Percentiles rank a stretch among this genome's conserved stretches.
phyloP scores from a whole-genome alignment of 2,329 filamentous ascomycete species.

The Ascochyta clinopodiicola region DNA sequence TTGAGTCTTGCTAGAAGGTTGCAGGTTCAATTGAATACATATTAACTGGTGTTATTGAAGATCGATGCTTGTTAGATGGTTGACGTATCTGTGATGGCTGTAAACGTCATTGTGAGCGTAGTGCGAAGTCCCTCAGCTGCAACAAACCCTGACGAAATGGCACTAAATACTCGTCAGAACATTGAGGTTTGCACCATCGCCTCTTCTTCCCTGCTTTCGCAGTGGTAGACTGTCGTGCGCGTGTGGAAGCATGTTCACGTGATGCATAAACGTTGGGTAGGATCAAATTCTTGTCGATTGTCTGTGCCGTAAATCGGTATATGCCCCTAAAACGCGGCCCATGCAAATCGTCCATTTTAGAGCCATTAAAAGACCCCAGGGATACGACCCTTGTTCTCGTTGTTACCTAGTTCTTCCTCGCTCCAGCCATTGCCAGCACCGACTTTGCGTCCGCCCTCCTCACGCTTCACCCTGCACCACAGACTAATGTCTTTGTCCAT shows the following conservation, averaged over 20 bases:
- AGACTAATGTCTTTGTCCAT: conserved; percentile 87
- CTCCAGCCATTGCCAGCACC: conserved; percentile 53
- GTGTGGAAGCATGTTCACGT: not conserved
- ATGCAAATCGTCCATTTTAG: conserved; percentile 1
- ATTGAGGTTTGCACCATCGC: not conserved
- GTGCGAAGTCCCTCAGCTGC: not conserved
- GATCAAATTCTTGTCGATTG: not conserved
- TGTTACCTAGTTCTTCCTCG: conserved; percentile 57
- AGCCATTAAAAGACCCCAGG: conserved; percentile 38
- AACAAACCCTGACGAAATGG: not conserved
- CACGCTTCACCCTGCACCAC: conserved; percentile 91
- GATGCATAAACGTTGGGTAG: not conserved
- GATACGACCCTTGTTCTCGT: conserved; percentile 56
- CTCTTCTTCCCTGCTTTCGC: no score
- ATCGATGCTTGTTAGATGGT: not conserved
- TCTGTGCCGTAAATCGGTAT: not conserved
- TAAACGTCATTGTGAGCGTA: not conserved
- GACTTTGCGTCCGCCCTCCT: conserved; percentile 73
- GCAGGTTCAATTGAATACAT: not conserved
- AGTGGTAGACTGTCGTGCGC: no score
- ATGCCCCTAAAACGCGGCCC: conserved; percentile 3
- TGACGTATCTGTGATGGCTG: conserved; percentile 4
- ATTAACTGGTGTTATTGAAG: not conserved
- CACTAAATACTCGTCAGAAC: not conserved
- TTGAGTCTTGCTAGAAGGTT: not conserved